phyloP scores from a whole-genome alignment of 371 early-diverging fungal species.

The Lichtheimia ramosa region DNA sequence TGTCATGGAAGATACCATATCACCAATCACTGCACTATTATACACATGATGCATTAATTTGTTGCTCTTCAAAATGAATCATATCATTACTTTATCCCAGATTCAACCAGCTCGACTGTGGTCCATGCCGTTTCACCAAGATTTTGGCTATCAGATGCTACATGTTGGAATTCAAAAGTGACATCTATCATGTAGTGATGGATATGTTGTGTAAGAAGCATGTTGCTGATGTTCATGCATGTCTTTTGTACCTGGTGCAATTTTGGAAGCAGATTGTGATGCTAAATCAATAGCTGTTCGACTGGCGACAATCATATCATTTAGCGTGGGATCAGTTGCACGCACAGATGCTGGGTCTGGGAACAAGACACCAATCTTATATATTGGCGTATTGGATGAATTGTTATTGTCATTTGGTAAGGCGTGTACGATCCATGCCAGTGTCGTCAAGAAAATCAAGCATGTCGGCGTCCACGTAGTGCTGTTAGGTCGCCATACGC shows the following conservation, averaged over 20 bases:
- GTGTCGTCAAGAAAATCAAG: background rate
- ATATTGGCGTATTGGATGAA: conserved; percentile 13
- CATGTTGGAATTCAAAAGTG: conserved; percentile 26
- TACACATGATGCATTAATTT: conserved; percentile 1
- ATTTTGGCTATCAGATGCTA: conserved; percentile 24
- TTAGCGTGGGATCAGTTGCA: conserved; percentile 22
- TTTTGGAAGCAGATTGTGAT: conserved; percentile 5
- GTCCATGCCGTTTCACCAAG: conserved; percentile 31
- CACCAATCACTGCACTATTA: conserved; percentile 43
- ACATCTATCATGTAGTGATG: conserved; percentile 21
- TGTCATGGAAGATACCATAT: conserved; percentile 32
- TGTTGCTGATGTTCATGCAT: background rate
- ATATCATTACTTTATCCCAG: conserved; percentile 28
- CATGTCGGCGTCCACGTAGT: background rate
- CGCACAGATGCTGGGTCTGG: conserved; percentile 24
- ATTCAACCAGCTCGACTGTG: conserved; percentile 28
- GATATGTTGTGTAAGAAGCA: background rate
- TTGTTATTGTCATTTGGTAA: conserved; percentile 1
- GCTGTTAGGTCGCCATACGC: background rate
- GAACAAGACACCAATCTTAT: conserved; percentile 37
- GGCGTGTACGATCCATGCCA: too few species aligned
- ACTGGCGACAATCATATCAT: conserved; percentile 37
- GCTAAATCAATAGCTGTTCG: conserved; percentile 33
- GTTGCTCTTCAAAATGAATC: background rate
- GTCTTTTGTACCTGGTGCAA: conserved; percentile 39